Percentiles rank a stretch among this genome's conserved stretches.
These are phyloP conservation scores for Tilletia indica DNA, from an alignment of 1,284 basidiomycete species.

Conservation along the genomic window DNA sequence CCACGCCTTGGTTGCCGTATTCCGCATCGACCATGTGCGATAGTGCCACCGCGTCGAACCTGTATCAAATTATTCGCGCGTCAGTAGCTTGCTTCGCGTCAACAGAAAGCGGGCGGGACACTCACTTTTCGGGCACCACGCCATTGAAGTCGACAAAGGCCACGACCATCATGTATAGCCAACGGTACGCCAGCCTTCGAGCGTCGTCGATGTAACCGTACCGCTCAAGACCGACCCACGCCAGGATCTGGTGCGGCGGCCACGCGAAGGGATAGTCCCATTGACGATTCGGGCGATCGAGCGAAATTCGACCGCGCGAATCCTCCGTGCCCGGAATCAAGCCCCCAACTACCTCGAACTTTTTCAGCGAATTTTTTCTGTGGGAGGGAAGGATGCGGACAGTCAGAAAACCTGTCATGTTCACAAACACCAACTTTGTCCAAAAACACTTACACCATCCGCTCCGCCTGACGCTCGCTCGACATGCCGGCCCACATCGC, in stretches of 20 bases:
- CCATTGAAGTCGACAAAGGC: conserved; percentile 78
- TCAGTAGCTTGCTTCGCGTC: conserved; percentile 16
- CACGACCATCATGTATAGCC: conserved; percentile 77
- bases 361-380: conserved; percentile 79
- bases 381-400: not conserved
- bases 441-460: conserved; percentile 71
- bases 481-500: conserved; percentile 95
- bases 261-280: conserved; percentile 71
- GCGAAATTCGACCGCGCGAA: conserved; percentile 87
- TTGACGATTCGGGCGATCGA: conserved; percentile 96
- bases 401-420: too few relatives aligned
- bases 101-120: not conserved
- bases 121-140: conserved; percentile 87
- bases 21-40: conserved; percentile 95
- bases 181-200: conserved; percentile 87
- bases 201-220: conserved; percentile 94
- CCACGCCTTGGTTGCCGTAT: conserved; percentile 96
- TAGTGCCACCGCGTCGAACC: conserved; percentile 92
- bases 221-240: conserved; percentile 93
- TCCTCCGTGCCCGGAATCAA: conserved; percentile 94
- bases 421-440: too few relatives aligned
- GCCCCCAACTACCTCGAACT: conserved; percentile 95
- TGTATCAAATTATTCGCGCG: conserved; percentile 16
- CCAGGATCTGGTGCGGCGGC: conserved; percentile 74
- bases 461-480: conserved; percentile 87